Base-by-base conservation (phyloP, 441 rosid species). In the Cnidoscolus chayamansa region DNA sequence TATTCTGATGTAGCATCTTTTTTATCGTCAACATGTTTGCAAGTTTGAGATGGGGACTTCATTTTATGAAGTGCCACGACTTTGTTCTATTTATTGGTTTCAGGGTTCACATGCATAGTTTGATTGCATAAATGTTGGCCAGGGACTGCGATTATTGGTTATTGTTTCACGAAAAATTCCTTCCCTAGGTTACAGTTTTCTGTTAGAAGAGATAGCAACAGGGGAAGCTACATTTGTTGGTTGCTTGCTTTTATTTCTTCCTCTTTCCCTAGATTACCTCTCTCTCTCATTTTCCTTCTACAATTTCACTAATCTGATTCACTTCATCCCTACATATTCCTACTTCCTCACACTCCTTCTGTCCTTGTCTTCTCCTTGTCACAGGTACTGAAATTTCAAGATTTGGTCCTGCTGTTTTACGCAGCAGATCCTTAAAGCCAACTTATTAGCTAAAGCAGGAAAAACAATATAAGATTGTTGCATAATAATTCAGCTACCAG, bases 1-100 rank as follows among this genome's bases (percentile, higher is more conserved):
- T 65, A 65, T 65, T 45, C 20, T 17, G 47, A 45, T 65, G 16
- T 30, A 49, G 70, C 58, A 9, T 65, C 19, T 3, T 12, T 67
- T 31, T 10, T 13, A 30, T 35, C 50, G 5, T 12, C 13, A 17
- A n/a, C 20, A 20, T 0, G 32, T 43, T 63, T 2, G 53, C 51
- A 10, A 17, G 53, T 63, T 63, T 19, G 16, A 10, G 32, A 9
- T 4, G 32, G 35, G 19, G 53, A 45, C 53, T 9, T 63, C 53
- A 63, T 45, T 63, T 17, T 48, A 48, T 48, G 13, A 9, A 1
- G 10, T 48, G 51, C 51, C 0, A 12, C 10, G 51, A 48, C 13
- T 48, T 48, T 48, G 13, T 48, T 48, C 51, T 48, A 48, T 13
- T 12, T 12, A 10, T 47, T 25, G 15, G 15, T 48, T 1, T 48